Conservation (phyloP, 257 asterid species). For the Solanum megistacrolobum region DNA sequence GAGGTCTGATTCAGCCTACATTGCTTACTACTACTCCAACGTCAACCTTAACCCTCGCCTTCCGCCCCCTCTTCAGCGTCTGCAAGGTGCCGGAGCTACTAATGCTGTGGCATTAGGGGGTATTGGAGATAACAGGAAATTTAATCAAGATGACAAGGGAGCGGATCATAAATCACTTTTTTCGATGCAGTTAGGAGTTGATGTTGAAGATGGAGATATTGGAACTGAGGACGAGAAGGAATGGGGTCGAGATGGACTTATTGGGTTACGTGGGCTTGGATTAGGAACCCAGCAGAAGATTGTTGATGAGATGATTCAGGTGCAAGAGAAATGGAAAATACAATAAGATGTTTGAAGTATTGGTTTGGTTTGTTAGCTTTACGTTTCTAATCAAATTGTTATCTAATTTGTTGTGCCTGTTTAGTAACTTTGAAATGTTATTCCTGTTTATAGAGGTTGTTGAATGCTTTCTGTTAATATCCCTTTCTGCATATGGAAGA, state of each 20-base stretch:
- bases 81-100: neutral
- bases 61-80: conserved; percentile 3
- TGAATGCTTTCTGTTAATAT: neutral
- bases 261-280: conserved; percentile 16
- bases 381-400: neutral
- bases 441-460: neutral
- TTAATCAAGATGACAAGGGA: conserved; percentile 1
- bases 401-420: neutral
- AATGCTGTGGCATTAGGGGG: neutral
- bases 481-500: neutral
- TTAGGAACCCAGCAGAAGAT: conserved; percentile 13
- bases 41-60: conserved; percentile 17
- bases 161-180: neutral
- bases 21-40: conserved; percentile 13
- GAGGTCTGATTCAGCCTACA: conserved; percentile 21
- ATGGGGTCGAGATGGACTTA: conserved; percentile 15
- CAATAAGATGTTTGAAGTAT: neutral
- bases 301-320: conserved; percentile 14
- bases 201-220: conserved; percentile 1
- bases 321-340: neutral
- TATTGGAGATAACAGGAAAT: conserved; percentile 13
- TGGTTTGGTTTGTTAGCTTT: neutral
- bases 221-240: conserved; percentile 4
- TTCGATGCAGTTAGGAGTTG: conserved; percentile 3
- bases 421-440: neutral